These are phyloP conservation scores for Fusarium nygamai DNA, from an alignment of 2,329 filamentous ascomycete genomes.

Conservation along the genomic window DNA sequence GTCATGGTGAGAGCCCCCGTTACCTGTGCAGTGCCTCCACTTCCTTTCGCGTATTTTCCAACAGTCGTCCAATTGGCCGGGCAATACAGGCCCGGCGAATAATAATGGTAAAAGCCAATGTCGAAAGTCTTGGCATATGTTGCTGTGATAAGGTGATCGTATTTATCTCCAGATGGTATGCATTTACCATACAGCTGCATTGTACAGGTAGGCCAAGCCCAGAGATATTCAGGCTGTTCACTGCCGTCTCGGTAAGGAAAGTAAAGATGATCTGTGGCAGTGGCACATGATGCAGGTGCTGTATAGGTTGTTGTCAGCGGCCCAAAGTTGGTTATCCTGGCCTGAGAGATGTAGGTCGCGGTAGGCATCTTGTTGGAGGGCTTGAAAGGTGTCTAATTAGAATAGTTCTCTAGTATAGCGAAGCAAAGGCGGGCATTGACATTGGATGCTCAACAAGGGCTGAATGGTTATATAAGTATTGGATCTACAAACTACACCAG, in stretches of 20 bases:
- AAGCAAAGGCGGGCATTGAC: not conserved
- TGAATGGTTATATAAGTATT: not conserved
- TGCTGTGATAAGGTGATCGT: not conserved
- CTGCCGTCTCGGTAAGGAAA: not conserved
- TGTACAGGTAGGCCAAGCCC: not conserved
- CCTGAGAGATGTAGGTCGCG: not conserved
- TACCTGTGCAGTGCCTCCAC: not conserved
- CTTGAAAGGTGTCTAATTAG: fast-evolving
- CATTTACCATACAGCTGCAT: not conserved
- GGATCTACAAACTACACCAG: not conserved
- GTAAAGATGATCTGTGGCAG: not conserved
- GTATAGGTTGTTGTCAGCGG: not conserved
- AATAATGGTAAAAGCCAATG: not conserved
- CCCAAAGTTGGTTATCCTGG: not conserved
- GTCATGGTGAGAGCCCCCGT: not conserved
- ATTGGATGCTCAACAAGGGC: too few species aligned
- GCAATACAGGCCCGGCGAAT: not conserved
- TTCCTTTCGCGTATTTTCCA: not conserved
- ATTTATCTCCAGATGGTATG: not conserved
- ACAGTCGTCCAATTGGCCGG: not conserved
- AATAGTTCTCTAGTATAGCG: too few species aligned
- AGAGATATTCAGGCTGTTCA: not conserved
- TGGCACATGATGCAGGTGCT: not conserved
- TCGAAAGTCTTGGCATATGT: not conserved
- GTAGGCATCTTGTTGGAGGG: not conserved